Evolutionary conservation across 768 basidiomycete genomes (phyloP).

Genomic region (Boletus edulis): DNA sequence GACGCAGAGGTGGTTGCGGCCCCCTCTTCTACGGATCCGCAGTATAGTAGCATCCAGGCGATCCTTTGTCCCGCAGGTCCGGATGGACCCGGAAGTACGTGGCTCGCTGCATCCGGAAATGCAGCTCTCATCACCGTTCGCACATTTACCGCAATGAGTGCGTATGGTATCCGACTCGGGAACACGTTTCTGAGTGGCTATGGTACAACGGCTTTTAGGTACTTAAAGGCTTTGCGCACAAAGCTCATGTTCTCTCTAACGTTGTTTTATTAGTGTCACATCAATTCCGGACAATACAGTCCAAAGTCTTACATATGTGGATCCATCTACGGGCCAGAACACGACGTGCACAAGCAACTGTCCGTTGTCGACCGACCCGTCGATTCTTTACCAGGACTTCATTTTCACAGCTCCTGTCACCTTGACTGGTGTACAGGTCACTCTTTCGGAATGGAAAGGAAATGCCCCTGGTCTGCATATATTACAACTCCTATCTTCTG

Average conservation of each 20-base stretch:
- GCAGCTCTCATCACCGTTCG: slow-evolving; percentile 74
- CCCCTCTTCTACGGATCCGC: slow-evolving; percentile 57
- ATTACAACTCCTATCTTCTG: slow-evolving; percentile 89
- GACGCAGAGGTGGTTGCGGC: slow-evolving; percentile 56
- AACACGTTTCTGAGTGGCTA: slow-evolving; percentile 83
- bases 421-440: slow-evolving; percentile 91
- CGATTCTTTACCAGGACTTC: slow-evolving; percentile 90
- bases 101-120: slow-evolving; percentile 77
- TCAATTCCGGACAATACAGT: slow-evolving; percentile 89
- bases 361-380: slow-evolving; percentile 74
- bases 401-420: slow-evolving; percentile 60
- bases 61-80: slow-evolving; percentile 86
- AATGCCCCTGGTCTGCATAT: slow-evolving; percentile 80
- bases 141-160: slow-evolving; percentile 70
- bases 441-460: slow-evolving; percentile 73
- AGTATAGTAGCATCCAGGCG: slow-evolving; percentile 61
- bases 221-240: neutral
- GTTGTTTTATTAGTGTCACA: slow-evolving; percentile 55
- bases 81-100: slow-evolving; percentile 77
- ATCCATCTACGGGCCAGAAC: slow-evolving; percentile 73
- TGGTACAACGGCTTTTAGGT: slow-evolving; percentile 91
- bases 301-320: slow-evolving; percentile 71
- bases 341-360: slow-evolving; percentile 76
- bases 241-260: slow-evolving; percentile 1
- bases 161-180: slow-evolving; percentile 81